Evolutionary conservation across 257 asterid genomes (phyloP), one percentile per base, ranked within the genome.

Genomic region (Solanum appendiculatum): DNA sequence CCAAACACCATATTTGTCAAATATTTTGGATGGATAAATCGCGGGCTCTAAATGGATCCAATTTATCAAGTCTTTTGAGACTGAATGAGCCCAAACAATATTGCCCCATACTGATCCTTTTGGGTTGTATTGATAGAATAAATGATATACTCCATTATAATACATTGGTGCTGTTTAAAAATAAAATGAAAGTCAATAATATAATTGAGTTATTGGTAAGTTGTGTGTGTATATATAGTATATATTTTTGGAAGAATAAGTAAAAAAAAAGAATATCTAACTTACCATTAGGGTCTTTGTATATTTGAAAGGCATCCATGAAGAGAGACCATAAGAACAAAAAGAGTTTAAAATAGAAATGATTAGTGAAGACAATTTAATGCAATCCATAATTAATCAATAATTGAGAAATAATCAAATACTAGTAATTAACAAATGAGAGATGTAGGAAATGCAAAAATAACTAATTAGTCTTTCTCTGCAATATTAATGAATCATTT

Each of bases 111-210:
- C 91, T 3, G 93, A 86, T 3, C 95, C 95, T 68, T 87, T 87
- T 5, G 95, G 93, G 60, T 92, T 92, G 88, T 92, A 88, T 20
- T 92, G 93, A 66, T 91, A 92, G 87, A 92, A 91, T 2, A 92
- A 90, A 88, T 92, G 95, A 73, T 92, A 92, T 0, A 91, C 1
- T 78, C 95, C 93, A 25, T 92, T 92, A 82, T 86, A 91, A 86
- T 89, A 92, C 90, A 91, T 88, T 18, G 95, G 95, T 2, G 89
- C 95, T 92, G 86, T 51, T 40, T 0, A 2, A 18, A 15, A 42
- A 82, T 15, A 27, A 23, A 21, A 14, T 7, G 11, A 78, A 77
- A 44, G 7, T 64, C 23, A 84, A 27, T 2, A 36, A 36, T 51
- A 14, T 66, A 11, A 63, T 36, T 1, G 2, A 29, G 27, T 39